Conservation (phyloP, 1,284 basidiomycete genomes). For the Sanghuangporus weigelae region DNA sequence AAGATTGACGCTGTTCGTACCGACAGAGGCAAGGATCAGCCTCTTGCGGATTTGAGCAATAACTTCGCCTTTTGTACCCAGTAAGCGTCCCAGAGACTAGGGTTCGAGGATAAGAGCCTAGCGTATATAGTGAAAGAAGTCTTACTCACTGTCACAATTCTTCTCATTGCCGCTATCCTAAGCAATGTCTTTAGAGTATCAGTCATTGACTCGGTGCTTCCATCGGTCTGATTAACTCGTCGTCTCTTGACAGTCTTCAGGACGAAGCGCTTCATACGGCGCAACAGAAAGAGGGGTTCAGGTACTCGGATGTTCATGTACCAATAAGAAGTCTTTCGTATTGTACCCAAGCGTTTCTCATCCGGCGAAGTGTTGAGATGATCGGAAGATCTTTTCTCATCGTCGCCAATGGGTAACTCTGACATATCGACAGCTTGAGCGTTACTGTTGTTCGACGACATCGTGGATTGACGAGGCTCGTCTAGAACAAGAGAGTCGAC, state of each 20-base stretch:
- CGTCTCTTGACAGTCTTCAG: not conserved
- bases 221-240: constrained; percentile 16
- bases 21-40: constrained; percentile 32
- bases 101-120: not conserved
- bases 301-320: not conserved
- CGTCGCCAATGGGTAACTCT: not conserved
- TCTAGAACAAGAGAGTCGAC: constrained; percentile 69
- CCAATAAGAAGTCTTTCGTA: not conserved
- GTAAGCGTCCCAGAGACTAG: constrained; percentile 62
- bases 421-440: too few relatives aligned
- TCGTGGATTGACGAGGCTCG: not conserved
- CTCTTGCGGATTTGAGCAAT: constrained; percentile 79
- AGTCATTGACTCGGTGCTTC: constrained; percentile 16
- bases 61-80: constrained; percentile 82
- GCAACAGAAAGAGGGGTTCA: not conserved
- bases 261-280: not conserved
- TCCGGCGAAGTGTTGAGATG: not conserved
- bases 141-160: constrained; percentile 59
- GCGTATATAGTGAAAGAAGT: not conserved
- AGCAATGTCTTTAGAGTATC: constrained; percentile 43
- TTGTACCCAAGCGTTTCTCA: constrained; percentile 1
- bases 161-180: constrained; percentile 78
- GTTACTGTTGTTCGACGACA: not conserved
- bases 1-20: not conserved
- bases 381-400: not conserved